Conservation (phyloP, 192 early-diverging fungal species). For the Coemansia sp. region DNA sequence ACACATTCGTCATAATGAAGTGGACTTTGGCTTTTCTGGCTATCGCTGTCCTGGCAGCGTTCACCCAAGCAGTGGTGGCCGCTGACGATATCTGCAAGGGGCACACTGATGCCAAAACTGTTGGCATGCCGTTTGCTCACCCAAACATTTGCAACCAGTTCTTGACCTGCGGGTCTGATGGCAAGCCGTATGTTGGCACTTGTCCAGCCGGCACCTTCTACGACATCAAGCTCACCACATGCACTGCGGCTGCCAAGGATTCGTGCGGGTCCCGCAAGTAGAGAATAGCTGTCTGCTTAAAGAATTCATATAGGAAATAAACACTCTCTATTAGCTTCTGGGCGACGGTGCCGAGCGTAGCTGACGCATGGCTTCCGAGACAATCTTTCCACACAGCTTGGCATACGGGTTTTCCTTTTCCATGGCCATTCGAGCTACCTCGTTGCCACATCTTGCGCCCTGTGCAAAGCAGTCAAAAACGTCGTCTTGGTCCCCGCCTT, state of each 20-base stretch:
- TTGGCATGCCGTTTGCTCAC: slow-evolving; percentile 36
- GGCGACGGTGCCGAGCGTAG: slow-evolving; percentile 16
- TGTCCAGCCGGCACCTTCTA: slow-evolving; percentile 45
- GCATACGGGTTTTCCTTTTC: slow-evolving; percentile 68
- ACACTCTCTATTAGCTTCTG: neutral
- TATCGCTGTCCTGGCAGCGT: neutral
- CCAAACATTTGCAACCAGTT: slow-evolving; percentile 30
- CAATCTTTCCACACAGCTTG: slow-evolving; percentile 61
- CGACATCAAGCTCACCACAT: slow-evolving; percentile 31
- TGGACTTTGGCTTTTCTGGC: neutral
- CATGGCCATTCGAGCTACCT: slow-evolving; percentile 52
- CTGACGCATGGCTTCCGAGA: slow-evolving; percentile 55
- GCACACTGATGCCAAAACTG: slow-evolving; percentile 27
- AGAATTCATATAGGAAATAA: neutral
- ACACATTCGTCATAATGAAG: neutral
- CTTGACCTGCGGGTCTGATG: slow-evolving; percentile 21
- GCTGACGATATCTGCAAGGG: slow-evolving; percentile 32
- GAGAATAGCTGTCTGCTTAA: neutral
- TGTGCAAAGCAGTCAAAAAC: slow-evolving; percentile 55
- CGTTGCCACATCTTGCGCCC: slow-evolving; percentile 62
- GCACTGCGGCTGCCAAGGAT: slow-evolving; percentile 21
- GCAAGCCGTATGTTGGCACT: slow-evolving; percentile 22
- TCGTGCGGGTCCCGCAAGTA: slow-evolving; percentile 39
- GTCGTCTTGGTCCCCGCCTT: slow-evolving; percentile 48
- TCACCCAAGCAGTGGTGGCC: neutral